phyloP scores from a whole-genome alignment of 345 rosid genomes.

The Conringia planisiliqua region DNA sequence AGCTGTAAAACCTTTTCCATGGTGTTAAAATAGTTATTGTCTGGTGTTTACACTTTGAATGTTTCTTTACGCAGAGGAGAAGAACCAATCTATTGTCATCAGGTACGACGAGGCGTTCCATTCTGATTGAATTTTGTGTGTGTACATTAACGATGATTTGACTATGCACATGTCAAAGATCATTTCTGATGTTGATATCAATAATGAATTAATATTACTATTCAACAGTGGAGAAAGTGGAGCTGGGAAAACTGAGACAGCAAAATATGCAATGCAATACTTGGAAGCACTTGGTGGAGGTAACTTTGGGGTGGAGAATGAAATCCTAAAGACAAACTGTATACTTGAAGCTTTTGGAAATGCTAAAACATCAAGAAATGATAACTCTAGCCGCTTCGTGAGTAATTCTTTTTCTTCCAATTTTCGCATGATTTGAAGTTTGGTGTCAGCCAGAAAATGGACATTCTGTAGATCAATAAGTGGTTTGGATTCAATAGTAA shows the following conservation, averaged over 20 bases:
- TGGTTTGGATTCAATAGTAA: not conserved
- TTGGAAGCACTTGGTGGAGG: slow-evolving; percentile 82
- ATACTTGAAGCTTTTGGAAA: slow-evolving; percentile 97
- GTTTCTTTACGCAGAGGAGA: slow-evolving; percentile 48
- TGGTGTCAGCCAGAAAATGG: not conserved
- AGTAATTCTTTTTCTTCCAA: not conserved
- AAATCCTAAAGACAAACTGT: slow-evolving; percentile 56
- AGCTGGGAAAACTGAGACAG: slow-evolving; percentile 96
- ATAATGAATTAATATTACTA: not conserved
- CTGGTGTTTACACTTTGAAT: not conserved
- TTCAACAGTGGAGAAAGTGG: slow-evolving; percentile 91
- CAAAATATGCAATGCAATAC: slow-evolving; percentile 80
- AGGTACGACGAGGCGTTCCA: slow-evolving; percentile 42
- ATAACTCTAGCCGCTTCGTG: slow-evolving; percentile 89
- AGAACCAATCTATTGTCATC: slow-evolving; percentile 84
- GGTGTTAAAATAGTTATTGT: not conserved
- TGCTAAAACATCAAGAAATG: slow-evolving; percentile 86
- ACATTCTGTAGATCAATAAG: not conserved
- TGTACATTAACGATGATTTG: not conserved
- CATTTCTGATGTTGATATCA: not conserved
- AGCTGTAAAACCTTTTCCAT: not conserved
- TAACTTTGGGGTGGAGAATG: slow-evolving; percentile 55
- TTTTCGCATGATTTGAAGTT: not conserved
- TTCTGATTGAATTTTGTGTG: not conserved
- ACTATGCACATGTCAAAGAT: not conserved